Percentiles rank a stretch among this genome's conserved stretches.
Evolutionary conservation across 2,329 filamentous ascomycete species (phyloP).

Genomic region (Rhexocercosporidium sp.): DNA sequence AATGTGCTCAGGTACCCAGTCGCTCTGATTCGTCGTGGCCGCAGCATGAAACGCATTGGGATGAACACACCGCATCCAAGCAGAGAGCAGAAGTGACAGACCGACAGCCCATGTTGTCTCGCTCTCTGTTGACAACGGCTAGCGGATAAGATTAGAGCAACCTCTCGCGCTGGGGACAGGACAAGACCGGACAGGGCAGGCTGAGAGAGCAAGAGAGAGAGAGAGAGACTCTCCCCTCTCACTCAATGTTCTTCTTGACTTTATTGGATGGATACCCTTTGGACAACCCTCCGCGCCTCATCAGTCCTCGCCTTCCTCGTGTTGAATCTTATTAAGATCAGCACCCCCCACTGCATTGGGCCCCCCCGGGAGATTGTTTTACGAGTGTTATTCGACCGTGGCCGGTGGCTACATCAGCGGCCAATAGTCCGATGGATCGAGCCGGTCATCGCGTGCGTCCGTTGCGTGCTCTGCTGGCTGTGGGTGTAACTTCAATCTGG

Average conservation of each 20-base stretch:
- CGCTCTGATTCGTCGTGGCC: background rate
- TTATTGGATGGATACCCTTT: background rate
- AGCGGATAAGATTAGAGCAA: background rate
- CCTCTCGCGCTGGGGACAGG: background rate
- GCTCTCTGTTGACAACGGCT: slow-evolving; percentile 1
- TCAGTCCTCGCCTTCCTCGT: slow-evolving; percentile 1
- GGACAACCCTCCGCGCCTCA: background rate
- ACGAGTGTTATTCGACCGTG: slow-evolving; percentile 5
- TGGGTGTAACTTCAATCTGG: too few species aligned
- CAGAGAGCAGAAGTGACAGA: background rate
- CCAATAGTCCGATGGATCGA: background rate
- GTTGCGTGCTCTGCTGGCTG: background rate
- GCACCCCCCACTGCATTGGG: background rate
- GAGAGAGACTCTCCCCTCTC: background rate
- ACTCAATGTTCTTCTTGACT: background rate
- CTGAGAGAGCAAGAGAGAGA: too few species aligned
- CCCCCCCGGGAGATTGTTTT: slow-evolving; percentile 14
- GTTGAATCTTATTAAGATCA: slow-evolving; percentile 15
- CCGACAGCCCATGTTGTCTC: too few species aligned
- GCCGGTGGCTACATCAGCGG: background rate
- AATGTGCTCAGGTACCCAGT: background rate
- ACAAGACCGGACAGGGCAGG: too few species aligned
- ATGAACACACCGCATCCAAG: slow-evolving; percentile 12
- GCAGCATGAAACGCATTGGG: slow-evolving; percentile 22
- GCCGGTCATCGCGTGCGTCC: background rate